A percentile compares a stretch with the other conserved stretches of the same genome.
These are phyloP conservation scores for Zygosaccharomyces siamensis DNA, from an alignment of 805 yeast species.

Conservation along the genomic window DNA sequence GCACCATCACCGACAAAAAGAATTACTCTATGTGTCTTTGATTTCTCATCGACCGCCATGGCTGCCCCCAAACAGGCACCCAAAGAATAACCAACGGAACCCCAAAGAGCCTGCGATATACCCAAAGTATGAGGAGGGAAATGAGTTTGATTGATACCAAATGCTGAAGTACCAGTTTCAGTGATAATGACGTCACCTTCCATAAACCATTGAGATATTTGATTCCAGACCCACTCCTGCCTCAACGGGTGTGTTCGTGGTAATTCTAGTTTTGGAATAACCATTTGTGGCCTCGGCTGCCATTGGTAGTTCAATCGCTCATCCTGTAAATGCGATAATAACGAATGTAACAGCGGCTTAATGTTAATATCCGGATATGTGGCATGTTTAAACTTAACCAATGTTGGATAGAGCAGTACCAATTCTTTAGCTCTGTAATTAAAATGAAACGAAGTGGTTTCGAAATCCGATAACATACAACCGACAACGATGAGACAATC, in stretches of 20 bases:
- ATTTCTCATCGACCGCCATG: constrained; percentile 48
- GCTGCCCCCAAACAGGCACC: constrained; percentile 63
- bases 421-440: constrained; percentile 49
- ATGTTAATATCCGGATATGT: constrained; percentile 50
- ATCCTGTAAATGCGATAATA: constrained; percentile 31
- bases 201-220: constrained; percentile 47
- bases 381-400: constrained; percentile 48
- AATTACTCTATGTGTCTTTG: constrained; percentile 44
- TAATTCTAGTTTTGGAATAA: constrained; percentile 24
- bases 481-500: constrained; percentile 69
- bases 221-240: constrained; percentile 48
- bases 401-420: constrained; percentile 53
- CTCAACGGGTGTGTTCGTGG: constrained; percentile 25
- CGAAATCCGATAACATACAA: constrained; percentile 51
- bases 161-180: constrained; percentile 64
- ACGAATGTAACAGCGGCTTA: constrained; percentile 39
- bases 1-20: constrained; percentile 68
- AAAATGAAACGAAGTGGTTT: constrained; percentile 53
- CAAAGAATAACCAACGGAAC: constrained; percentile 60
- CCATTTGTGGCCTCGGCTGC: constrained; percentile 19
- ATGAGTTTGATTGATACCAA: constrained; percentile 52
- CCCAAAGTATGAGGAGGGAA: constrained; percentile 50
- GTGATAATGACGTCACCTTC: constrained; percentile 56
- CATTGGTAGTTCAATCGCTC: constrained; percentile 16
- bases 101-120: constrained; percentile 61